Evolutionary conservation across 345 rosid species (phyloP).

Genomic region (Populus pruinosa): DNA sequence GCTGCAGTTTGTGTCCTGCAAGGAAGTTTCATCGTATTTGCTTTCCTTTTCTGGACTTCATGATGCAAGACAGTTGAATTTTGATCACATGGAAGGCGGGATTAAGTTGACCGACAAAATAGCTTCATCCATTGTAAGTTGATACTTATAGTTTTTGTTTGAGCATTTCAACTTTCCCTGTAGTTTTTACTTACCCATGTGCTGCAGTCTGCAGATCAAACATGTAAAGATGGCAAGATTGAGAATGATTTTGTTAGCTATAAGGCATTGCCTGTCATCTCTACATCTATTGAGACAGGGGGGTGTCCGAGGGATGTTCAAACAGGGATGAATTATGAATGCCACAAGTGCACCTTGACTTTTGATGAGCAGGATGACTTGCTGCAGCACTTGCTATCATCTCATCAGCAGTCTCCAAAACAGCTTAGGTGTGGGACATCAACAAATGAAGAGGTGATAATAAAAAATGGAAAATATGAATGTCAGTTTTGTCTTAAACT

Average conservation of each 20-base stretch:
- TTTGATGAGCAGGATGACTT: slow-evolving; percentile 40
- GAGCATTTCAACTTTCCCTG: background rate
- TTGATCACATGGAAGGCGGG: slow-evolving; percentile 21
- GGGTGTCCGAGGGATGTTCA: slow-evolving; percentile 18
- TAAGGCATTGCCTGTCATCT: slow-evolving; percentile 23
- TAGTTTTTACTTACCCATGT: slow-evolving; percentile 16
- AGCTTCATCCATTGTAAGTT: slow-evolving; percentile 38
- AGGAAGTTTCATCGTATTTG: slow-evolving; percentile 58
- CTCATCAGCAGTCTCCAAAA: slow-evolving; percentile 34
- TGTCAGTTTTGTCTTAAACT: slow-evolving; percentile 45
- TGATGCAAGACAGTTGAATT: slow-evolving; percentile 29
- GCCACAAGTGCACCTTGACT: slow-evolving; percentile 46
- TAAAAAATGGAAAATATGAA: slow-evolving; percentile 44
- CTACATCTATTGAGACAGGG: slow-evolving; percentile 19
- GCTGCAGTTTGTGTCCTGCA: slow-evolving; percentile 66
- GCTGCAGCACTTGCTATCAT: slow-evolving; percentile 38
- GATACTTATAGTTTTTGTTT: slow-evolving; percentile 3
- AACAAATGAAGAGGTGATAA: slow-evolving; percentile 25
- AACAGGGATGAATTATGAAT: slow-evolving; percentile 26
- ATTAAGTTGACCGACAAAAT: slow-evolving; percentile 14
- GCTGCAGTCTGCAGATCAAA: slow-evolving; percentile 31
- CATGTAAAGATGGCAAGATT: slow-evolving; percentile 20
- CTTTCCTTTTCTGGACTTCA: slow-evolving; percentile 29
- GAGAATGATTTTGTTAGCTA: slow-evolving; percentile 17
- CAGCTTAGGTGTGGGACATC: slow-evolving; percentile 20